phyloP scores from a whole-genome alignment of 495 filamentous ascomycete species.

The Lophium mytilinum region DNA sequence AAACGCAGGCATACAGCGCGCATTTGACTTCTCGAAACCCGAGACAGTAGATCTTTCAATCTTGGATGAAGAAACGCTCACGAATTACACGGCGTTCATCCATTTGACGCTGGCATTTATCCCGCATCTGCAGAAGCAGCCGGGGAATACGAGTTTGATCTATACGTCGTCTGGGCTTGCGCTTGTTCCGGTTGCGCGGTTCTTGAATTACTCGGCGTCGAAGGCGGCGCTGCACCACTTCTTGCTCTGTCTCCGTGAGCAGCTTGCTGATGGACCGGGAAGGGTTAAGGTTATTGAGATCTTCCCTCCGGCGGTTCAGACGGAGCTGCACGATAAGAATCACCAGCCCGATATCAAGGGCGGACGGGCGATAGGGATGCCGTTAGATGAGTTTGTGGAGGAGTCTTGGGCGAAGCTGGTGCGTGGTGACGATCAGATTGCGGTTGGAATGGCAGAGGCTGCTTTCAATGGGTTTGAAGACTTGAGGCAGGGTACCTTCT shows the following conservation, averaged over 20 bases:
- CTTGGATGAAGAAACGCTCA: constrained; percentile 50
- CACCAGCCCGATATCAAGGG: constrained; percentile 40
- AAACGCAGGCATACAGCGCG: constrained; percentile 52
- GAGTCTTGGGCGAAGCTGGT: constrained; percentile 47
- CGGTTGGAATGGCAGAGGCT: constrained; percentile 44
- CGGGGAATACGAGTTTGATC: constrained; percentile 37
- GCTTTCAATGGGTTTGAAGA: constrained; percentile 26
- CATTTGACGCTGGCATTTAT: constrained; percentile 55
- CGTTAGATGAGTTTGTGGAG: constrained; percentile 49
- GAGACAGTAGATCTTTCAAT: constrained; percentile 45
- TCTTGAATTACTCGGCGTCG: constrained; percentile 48
- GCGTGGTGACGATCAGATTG: constrained; percentile 47
- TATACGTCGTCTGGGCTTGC: constrained; percentile 48
- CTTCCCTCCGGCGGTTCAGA: constrained; percentile 60
- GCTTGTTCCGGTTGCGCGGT: constrained; percentile 44
- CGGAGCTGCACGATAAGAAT: constrained; percentile 48
- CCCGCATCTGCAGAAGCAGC: constrained; percentile 50
- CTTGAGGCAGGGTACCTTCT: constrained; percentile 39
- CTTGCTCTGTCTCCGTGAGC: constrained; percentile 49
- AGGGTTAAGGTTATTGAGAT: constrained; percentile 55
- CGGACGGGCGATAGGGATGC: constrained; percentile 48
- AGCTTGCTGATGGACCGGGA: constrained; percentile 40
- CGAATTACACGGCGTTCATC: constrained; percentile 60
- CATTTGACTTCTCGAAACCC: constrained; percentile 54
- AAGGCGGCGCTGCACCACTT: constrained; percentile 54